phyloP scores from a whole-genome alignment of 129 eudicot species.

The Lactuca sativa region DNA sequence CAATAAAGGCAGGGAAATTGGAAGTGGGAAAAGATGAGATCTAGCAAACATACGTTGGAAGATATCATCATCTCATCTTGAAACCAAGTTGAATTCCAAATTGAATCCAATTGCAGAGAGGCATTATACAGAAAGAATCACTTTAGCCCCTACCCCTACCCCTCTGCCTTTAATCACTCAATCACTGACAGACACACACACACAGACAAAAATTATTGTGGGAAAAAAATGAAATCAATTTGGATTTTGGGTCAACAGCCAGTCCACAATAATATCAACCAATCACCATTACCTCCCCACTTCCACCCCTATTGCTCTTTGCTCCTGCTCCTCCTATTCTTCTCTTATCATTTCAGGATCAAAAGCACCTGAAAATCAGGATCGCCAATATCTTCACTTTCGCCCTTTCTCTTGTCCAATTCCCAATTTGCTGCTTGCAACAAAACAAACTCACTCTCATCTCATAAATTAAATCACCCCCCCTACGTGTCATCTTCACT shows the following conservation, averaged over 20 bases:
- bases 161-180: constrained; percentile 30
- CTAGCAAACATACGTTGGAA: constrained; percentile 27
- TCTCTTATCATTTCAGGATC: constrained; percentile 31
- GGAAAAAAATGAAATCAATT: constrained; percentile 27
- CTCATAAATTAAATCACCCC: neutral
- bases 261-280: neutral
- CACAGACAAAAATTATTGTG: constrained; percentile 24
- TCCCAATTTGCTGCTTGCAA: constrained; percentile 26
- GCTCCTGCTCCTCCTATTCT: neutral
- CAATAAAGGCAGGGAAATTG: constrained; percentile 23
- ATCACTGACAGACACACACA: constrained; percentile 24
- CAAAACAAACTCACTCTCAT: constrained; percentile 10
- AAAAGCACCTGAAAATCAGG: constrained; percentile 39
- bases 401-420: constrained; percentile 10
- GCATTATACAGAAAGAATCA: constrained; percentile 3
- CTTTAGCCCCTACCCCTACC: constrained; percentile 4
- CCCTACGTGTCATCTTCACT: constrained; percentile 10
- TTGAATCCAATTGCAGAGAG: constrained; percentile 23
- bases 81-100: constrained; percentile 31
- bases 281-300: constrained; percentile 32
- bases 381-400: constrained; percentile 25
- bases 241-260: constrained; percentile 36
- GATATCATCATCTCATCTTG: constrained; percentile 28
- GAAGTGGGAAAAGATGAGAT: constrained; percentile 17
- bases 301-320: constrained; percentile 23